Evolutionary conservation across 2,329 filamentous ascomycete genomes (phyloP), one percentile per base, ranked within the genome.

Genomic region (Epicoccum sorghinum): DNA sequence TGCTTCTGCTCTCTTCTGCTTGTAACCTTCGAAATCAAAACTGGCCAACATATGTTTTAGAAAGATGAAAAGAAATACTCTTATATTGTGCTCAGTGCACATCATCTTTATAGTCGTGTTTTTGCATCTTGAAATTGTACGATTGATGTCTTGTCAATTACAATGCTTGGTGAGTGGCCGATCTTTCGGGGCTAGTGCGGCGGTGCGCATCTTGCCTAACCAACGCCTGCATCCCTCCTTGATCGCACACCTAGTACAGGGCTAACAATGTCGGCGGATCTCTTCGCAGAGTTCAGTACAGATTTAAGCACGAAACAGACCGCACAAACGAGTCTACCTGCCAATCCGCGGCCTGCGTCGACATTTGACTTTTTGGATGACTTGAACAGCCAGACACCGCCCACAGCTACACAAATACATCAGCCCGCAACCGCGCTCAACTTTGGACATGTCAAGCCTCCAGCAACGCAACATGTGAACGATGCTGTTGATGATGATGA

Each of bases 341-440:
- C 18, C n/a, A 41, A 39, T 4, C 55, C 49, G 29, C 61, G 64
- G 30, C 45, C 61, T 13, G 53, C 61, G 10, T 45, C 64, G 7
- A 43, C 59, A n/a, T 75, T 73, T 56, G 66, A 62, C 52, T 72
- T 75, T 57, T 73, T 74, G 60, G 69, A 74, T 57, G 65, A 68
- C 56, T 60, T 74, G 35, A 52, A 43, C 25, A 60, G 38, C 45
- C 56, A 63, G 44, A 46, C 47, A 30, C 33, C 63, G 33, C 56
- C 44, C 14, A 39, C 60, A 32, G 35, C 33, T 27, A 9, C 42
- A 38, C 62, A 60, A 51, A 35, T 49, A 25, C 62, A 64, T 43
- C 56, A 50, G 42, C 47, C 53, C 22, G 24, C 52, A 8, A 41
- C 55, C 18, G 37, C 53, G 37, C 55, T 52, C 39, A 39, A 52